Base-by-base conservation (phyloP, 345 rosid genomes). In the Populus simonii region DNA sequence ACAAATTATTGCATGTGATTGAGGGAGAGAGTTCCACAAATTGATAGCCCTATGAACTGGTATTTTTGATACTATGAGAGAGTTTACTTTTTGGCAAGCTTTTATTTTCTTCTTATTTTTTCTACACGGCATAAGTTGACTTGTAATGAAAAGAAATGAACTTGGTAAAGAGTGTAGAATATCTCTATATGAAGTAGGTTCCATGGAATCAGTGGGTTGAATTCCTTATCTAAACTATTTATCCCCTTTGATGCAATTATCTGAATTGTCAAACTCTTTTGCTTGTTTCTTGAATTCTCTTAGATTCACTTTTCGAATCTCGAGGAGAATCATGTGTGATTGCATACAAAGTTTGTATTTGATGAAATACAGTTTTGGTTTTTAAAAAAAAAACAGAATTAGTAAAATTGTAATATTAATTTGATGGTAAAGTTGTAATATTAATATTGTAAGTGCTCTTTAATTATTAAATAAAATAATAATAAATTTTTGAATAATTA, bases 251-350 rank as follows among this genome's bases (percentile, higher is more conserved):
- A 43, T 70, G 17, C 13, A 23, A n/a, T 55, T 71, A 35, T 35
- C 70, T 17, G 16, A 23, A 7, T 74, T 33, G 22, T 63, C 45
- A 47, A 0, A 17, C 39, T 61, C 25, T 49, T 8, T 39, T 33
- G 4, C 13, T 6, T 27, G 45, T 66, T 68, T 66, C 57, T 17
- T 70, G 74, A 70, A 61, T 66, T 18, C 39, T 73, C 25, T 82
- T 84, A 94, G 98, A 77, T 89, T 31, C 77, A 97, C 85, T 27
- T 90, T 72, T 62, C 84, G 89, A 66, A 73, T 85, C n/a, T 74
- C 90, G 84, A 90, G 91, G 84, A 91, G 98, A 84, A 77, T 89
- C 80, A 74, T 96, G 85, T 97, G 97, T 0, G 98, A 94, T 43
- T 43, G 3, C 4, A 11, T 10, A 11, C 47, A 11, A 43, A 43